Percentiles rank a stretch among this genome's conserved stretches.
Conservation (phyloP, 352 stramenopile species). For the Pythium phragmitis region DNA sequence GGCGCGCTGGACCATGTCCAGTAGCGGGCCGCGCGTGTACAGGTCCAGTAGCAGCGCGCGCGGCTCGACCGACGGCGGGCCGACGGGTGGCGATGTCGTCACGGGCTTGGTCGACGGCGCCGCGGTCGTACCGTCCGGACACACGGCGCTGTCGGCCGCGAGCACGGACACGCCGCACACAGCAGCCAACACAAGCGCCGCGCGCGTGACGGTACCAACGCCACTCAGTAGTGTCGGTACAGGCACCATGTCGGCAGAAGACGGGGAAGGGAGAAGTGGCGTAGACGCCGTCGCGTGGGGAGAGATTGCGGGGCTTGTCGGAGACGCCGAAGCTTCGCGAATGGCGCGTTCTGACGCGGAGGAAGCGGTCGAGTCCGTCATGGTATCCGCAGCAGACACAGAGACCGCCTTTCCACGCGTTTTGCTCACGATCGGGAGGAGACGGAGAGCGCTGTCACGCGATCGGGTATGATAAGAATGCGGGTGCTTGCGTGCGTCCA, state of each 20-base stretch:
- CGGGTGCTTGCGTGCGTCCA: too few species aligned
- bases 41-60: slow-evolving; percentile 42
- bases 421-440: too few species aligned
- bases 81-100: not conserved
- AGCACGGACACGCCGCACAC: slow-evolving; percentile 10
- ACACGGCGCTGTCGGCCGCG: not conserved
- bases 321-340: not conserved
- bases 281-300: not conserved
- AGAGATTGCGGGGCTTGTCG: not conserved
- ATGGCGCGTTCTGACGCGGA: not conserved
- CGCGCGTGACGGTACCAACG: slow-evolving; percentile 2
- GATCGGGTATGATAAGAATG: too few species aligned
- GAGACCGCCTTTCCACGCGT: not conserved
- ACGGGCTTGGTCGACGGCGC: not conserved
- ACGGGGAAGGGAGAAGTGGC: not conserved
- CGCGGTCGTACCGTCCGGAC: too few species aligned
- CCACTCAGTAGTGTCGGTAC: not conserved
- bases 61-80: not conserved
- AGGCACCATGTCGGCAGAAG: not conserved
- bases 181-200: slow-evolving; percentile 4
- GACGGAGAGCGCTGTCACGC: too few species aligned
- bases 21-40: slow-evolving; percentile 63
- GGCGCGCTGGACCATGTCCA: slow-evolving; percentile 69
- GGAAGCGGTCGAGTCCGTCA: too few species aligned
- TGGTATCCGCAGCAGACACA: too few species aligned